These are phyloP conservation scores for Colletotrichum graminicola DNA, from an alignment of 2,329 filamentous ascomycete species.

Conservation along the genomic window DNA sequence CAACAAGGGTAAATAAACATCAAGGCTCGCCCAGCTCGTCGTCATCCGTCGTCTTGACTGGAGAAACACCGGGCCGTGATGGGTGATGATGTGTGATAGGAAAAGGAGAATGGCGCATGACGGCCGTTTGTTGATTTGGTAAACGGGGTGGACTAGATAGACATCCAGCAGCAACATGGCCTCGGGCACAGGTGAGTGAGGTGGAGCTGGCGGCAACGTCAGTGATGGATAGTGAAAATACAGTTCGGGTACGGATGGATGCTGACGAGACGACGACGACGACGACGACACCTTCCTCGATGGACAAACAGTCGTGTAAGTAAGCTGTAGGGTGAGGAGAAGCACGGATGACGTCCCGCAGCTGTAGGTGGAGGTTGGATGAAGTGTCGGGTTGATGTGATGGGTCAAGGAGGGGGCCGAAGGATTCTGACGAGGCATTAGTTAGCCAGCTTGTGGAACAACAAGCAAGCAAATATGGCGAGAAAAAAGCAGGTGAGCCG, in stretches of 20 bases:
- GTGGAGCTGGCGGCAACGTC: conserved; percentile 5
- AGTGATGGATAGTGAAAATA: neutral
- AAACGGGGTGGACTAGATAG: neutral
- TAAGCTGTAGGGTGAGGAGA: neutral
- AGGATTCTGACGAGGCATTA: conserved; percentile 33
- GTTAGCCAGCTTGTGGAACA: conserved; percentile 19
- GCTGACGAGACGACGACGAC: neutral
- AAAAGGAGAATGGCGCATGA: neutral
- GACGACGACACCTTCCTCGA: neutral
- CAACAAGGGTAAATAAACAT: conserved; percentile 14
- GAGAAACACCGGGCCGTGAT: conserved; percentile 32
- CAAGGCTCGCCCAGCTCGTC: conserved; percentile 12
- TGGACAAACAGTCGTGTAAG: neutral
- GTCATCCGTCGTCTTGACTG: conserved; percentile 24
- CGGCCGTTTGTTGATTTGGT: neutral
- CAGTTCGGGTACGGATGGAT: neutral
- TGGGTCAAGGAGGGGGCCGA: conserved; percentile 22
- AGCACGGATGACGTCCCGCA: conserved; percentile 15
- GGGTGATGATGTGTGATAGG: neutral
- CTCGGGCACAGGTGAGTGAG: neutral
- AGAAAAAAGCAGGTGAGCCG: conserved; percentile 2
- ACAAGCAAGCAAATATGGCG: neutral
- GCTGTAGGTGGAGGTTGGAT: conserved; percentile 23
- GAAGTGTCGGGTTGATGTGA: conserved; percentile 19
- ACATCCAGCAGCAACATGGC: neutral